Evolutionary conservation across 345 rosid genomes (phyloP).

Genomic region (Combretum micranthum): DNA sequence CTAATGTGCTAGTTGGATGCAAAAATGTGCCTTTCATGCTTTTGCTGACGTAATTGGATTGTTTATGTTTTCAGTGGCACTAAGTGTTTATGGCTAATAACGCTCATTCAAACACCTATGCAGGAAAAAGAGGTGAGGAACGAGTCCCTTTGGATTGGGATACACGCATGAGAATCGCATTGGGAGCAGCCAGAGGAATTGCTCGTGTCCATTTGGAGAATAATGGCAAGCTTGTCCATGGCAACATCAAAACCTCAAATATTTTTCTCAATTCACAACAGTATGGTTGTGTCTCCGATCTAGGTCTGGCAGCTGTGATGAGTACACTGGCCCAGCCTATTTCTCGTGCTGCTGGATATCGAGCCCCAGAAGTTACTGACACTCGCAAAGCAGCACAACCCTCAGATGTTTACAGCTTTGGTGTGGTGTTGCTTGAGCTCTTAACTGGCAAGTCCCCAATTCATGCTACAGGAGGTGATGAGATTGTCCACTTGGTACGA

Average conservation of each 20-base stretch:
- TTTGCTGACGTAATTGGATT: not conserved
- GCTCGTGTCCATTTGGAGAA: constrained; percentile 63
- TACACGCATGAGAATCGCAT: constrained; percentile 63
- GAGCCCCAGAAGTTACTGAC: constrained; percentile 91
- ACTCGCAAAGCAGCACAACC: constrained; percentile 85
- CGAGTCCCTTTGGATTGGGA: constrained; percentile 72
- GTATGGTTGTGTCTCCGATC: constrained; percentile 77
- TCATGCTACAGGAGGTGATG: constrained; percentile 73
- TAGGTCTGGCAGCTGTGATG: constrained; percentile 76
- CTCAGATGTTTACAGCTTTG: constrained; percentile 91
- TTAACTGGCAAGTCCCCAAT: constrained; percentile 92
- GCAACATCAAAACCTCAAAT: constrained; percentile 90
- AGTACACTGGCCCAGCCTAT: constrained; percentile 64
- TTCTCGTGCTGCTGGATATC: constrained; percentile 88
- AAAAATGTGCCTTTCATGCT: no score
- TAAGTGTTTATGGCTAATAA: not conserved
- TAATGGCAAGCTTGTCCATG: constrained; percentile 71
- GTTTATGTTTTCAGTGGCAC: constrained; percentile 2
- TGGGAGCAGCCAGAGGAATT: constrained; percentile 90
- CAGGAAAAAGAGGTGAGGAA: constrained; percentile 67
- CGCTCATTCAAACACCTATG: constrained; percentile 9
- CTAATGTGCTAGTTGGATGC: no score
- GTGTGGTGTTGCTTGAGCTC: constrained; percentile 86
- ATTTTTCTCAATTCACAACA: constrained; percentile 61
- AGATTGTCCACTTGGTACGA: constrained; percentile 82